Conservation (phyloP, 306 rosid genomes). For the Dalbergia oliveri region DNA sequence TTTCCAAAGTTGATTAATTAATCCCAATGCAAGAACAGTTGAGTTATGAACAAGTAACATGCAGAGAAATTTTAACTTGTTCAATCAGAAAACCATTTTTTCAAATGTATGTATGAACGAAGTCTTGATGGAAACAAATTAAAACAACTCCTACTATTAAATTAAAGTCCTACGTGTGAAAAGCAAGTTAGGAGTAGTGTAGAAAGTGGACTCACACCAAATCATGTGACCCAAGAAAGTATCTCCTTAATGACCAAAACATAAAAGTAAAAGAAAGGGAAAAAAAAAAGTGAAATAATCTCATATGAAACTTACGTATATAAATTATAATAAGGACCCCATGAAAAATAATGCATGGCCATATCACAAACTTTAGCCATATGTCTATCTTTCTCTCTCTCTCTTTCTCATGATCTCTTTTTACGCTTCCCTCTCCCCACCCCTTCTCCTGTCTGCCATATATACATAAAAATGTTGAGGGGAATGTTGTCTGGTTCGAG, state of each 20-base stretch:
- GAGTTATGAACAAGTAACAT: slow-evolving; percentile 14
- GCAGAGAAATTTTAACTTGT: slow-evolving; percentile 34
- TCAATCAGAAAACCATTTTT: slow-evolving; percentile 10
- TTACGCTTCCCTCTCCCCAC: slow-evolving; percentile 39
- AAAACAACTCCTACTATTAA: neutral
- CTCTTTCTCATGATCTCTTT: slow-evolving; percentile 40
- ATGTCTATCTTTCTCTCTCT: slow-evolving; percentile 41
- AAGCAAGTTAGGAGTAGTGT: slow-evolving; percentile 61
- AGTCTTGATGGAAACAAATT: slow-evolving; percentile 37
- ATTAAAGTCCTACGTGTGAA: slow-evolving; percentile 53
- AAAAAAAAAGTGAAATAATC: slow-evolving; percentile 50
- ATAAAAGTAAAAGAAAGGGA: neutral
- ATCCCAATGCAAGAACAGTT: slow-evolving; percentile 26
- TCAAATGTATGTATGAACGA: slow-evolving; percentile 17
- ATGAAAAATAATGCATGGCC: slow-evolving; percentile 78
- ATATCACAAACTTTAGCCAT: slow-evolving; percentile 55
- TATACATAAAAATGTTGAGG: slow-evolving; percentile 63
- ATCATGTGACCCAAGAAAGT: slow-evolving; percentile 62
- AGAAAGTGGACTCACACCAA: slow-evolving; percentile 60
- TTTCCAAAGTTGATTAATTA: slow-evolving; percentile 33
- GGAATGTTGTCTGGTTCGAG: slow-evolving; percentile 82
- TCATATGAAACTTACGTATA: slow-evolving; percentile 62
- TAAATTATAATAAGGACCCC: slow-evolving; percentile 64
- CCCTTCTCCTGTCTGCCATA: slow-evolving; percentile 51
- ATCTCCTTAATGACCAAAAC: slow-evolving; percentile 39